phyloP scores from a whole-genome alignment of 2,329 filamentous ascomycete genomes.

The Hypoxylon sp. region DNA sequence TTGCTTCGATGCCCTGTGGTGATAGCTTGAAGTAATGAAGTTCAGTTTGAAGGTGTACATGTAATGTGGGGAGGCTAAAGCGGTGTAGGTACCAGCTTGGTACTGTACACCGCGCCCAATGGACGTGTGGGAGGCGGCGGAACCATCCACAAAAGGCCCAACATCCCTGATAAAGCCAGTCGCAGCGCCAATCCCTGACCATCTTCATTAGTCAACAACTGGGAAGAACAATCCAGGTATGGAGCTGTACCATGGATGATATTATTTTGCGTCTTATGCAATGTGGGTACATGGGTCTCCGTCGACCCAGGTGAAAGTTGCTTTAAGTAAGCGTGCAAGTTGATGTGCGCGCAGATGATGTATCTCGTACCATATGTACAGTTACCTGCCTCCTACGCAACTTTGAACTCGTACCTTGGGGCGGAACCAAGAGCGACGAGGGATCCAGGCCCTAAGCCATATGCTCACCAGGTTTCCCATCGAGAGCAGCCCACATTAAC shows the following conservation, averaged over 20 bases:
- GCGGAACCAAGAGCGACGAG: too few relatives aligned
- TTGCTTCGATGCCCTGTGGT: slow-evolving; percentile 1
- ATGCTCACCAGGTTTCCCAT: slow-evolving; percentile 32
- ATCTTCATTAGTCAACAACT: slow-evolving; percentile 43
- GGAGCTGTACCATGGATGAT: slow-evolving; percentile 39
- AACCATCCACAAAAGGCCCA: slow-evolving; percentile 46
- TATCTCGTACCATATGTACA: slow-evolving; percentile 25
- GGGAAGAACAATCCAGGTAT: slow-evolving; percentile 35
- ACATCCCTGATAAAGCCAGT: slow-evolving; percentile 45
- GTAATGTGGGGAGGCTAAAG: slow-evolving; percentile 42
- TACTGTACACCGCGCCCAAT: slow-evolving; percentile 35
- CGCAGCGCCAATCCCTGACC: slow-evolving; percentile 42
- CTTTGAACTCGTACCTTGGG: too few relatives aligned
- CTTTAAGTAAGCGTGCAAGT: slow-evolving; percentile 24
- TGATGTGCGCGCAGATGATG: slow-evolving; percentile 6
- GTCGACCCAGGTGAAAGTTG: slow-evolving; percentile 11
- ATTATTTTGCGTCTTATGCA: slow-evolving; percentile 40
- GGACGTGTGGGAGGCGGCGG: slow-evolving; percentile 37
- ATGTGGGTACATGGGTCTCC: slow-evolving; percentile 35
- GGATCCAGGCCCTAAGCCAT: slow-evolving; percentile 29
- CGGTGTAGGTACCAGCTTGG: slow-evolving; percentile 38
- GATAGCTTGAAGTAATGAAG: slow-evolving; percentile 23
- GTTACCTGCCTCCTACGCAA: slow-evolving; percentile 12
- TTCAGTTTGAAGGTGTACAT: slow-evolving; percentile 31
- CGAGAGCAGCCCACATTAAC: slow-evolving; percentile 15